These are phyloP conservation scores for Hibiscus mutabilis DNA, from an alignment of 345 rosid genomes.

Conservation along the genomic window DNA sequence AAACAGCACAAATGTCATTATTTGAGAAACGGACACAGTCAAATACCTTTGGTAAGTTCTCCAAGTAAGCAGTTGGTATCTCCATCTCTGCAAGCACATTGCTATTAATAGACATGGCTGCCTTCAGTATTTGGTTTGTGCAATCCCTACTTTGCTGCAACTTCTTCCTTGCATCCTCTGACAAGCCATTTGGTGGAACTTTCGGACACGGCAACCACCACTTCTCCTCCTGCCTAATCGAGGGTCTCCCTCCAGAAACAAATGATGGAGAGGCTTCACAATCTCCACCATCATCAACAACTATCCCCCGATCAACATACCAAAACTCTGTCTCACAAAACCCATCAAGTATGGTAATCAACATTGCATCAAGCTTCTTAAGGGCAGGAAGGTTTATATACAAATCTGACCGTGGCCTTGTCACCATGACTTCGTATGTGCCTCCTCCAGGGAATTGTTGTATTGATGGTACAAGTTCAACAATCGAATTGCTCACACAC, in stretches of 20 bases:
- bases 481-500: slow-evolving; percentile 88
- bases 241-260: slow-evolving; percentile 49
- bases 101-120: slow-evolving; percentile 93
- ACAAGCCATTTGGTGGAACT: slow-evolving; percentile 70
- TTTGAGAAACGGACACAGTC: background rate
- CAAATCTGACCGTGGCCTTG: slow-evolving; percentile 81
- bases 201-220: slow-evolving; percentile 92
- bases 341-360: slow-evolving; percentile 70
- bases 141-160: slow-evolving; percentile 84
- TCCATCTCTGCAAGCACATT: slow-evolving; percentile 91
- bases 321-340: slow-evolving; percentile 71
- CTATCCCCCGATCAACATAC: slow-evolving; percentile 87
- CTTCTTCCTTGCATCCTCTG: slow-evolving; percentile 66
- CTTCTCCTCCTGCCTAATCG: slow-evolving; percentile 88
- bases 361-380: slow-evolving; percentile 92
- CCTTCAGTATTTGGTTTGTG: slow-evolving; percentile 88
- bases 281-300: slow-evolving; percentile 50
- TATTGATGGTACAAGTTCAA: slow-evolving; percentile 89
- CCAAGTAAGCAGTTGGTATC: slow-evolving; percentile 80
- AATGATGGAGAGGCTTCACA: slow-evolving; percentile 39
- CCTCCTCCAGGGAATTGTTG: slow-evolving; percentile 94
- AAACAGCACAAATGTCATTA: background rate
- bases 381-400: slow-evolving; percentile 91
- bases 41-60: slow-evolving; percentile 78
- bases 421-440: slow-evolving; percentile 84